Evolutionary conservation across 2,329 filamentous ascomycete genomes (phyloP).

Genomic region (Huntiella decipiens): DNA sequence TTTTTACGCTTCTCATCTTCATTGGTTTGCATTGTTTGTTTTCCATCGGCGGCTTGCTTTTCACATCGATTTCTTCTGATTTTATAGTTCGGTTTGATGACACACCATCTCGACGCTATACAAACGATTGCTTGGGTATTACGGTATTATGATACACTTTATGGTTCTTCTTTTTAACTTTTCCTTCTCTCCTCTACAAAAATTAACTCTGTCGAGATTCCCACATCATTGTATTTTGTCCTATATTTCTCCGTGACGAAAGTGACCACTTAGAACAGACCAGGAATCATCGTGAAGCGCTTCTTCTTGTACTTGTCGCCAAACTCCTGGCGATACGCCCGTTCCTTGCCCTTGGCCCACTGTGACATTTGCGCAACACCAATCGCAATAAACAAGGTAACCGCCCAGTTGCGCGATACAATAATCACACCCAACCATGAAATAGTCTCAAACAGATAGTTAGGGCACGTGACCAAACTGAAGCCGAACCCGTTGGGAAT

Average conservation of each 20-base stretch:
- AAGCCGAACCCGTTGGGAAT: constrained; percentile 80
- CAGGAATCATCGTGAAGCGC: constrained; percentile 65
- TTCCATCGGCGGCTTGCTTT: neutral
- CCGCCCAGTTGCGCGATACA: constrained; percentile 60
- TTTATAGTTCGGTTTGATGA: neutral
- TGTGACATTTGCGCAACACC: constrained; percentile 62
- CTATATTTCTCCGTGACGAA: neutral
- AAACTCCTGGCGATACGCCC: constrained; percentile 74
- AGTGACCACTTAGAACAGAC: constrained; percentile 37
- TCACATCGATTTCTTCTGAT: neutral
- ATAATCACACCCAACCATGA: constrained; percentile 73
- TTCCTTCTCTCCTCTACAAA: neutral
- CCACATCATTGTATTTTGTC: neutral
- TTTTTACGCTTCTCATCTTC: neutral
- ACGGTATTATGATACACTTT: neutral
- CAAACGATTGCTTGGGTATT: neutral
- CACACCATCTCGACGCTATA: neutral
- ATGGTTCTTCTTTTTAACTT: neutral
- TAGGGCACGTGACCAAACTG: constrained; percentile 75
- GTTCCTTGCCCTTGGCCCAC: constrained; percentile 89
- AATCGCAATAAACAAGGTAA: constrained; percentile 55
- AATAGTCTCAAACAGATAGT: constrained; percentile 86
- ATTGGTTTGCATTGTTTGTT: neutral
- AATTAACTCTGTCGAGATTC: neutral
- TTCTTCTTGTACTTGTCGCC: constrained; percentile 92